A percentile compares a stretch with the other conserved stretches of the same genome.
Evolutionary conservation across 225 moss, liverwort and hornwort genomes (phyloP).

Genomic region (Bryoerythrophyllum caledonicum): DNA sequence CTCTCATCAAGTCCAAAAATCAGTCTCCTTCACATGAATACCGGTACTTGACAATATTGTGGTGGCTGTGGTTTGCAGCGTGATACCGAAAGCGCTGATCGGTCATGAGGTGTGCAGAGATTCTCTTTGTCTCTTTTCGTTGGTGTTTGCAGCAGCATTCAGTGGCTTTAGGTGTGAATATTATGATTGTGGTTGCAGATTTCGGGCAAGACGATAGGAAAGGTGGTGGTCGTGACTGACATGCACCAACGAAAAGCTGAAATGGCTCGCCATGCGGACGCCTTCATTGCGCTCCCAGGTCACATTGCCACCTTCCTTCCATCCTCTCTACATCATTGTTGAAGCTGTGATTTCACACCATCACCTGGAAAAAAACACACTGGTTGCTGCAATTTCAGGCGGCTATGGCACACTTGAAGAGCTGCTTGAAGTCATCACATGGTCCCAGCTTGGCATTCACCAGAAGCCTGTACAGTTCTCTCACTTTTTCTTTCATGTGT

Average conservation of each 20-base stretch:
- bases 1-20: too few species aligned
- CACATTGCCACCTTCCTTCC: background rate
- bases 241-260: constrained; percentile 93
- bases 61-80: constrained; percentile 45
- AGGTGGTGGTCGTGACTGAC: constrained; percentile 66
- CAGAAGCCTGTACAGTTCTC: constrained; percentile 67
- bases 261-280: constrained; percentile 91
- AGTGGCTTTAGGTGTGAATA: background rate
- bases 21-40: background rate
- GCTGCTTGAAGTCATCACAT: constrained; percentile 90
- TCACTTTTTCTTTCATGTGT: background rate
- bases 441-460: constrained; percentile 94
- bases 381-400: constrained; percentile 36
- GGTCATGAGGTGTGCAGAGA: constrained; percentile 59
- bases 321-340: background rate
- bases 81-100: constrained; percentile 87
- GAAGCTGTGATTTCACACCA: background rate
- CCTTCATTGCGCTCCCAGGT: constrained; percentile 95
- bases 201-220: constrained; percentile 69
- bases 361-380: too few species aligned
- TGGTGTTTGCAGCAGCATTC: background rate
- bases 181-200: constrained; percentile 40
- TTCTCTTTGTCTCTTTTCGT: background rate
- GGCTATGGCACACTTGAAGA: constrained; percentile 94
- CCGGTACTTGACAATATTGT: background rate